A percentile compares a stretch with the other conserved stretches of the same genome.
Evolutionary conservation across 1,139 yeast genomes (phyloP).

Genomic region (Diutina scorzettiae): DNA sequence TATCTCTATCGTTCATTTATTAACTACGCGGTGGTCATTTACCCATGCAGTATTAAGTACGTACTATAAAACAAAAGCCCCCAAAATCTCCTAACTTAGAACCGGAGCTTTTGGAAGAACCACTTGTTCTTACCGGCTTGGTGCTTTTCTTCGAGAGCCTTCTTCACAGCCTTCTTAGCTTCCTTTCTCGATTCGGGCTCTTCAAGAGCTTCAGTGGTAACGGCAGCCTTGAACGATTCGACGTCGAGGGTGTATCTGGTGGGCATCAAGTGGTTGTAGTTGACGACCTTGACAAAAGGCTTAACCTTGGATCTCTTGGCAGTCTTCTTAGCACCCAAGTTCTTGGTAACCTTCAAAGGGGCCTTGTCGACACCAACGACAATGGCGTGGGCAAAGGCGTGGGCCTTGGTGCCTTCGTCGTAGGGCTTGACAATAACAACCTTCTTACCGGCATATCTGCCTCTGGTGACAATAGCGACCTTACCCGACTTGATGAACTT

Average conservation of each 20-base stretch:
- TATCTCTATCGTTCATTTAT: too few relatives aligned
- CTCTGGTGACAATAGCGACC: slow-evolving; percentile 96
- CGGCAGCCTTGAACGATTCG: slow-evolving; percentile 85
- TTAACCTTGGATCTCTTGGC: slow-evolving; percentile 95
- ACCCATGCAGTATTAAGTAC: slow-evolving; percentile 6
- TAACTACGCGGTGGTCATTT: too few relatives aligned
- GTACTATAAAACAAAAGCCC: slow-evolving; percentile 6
- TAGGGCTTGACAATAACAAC: slow-evolving; percentile 98
- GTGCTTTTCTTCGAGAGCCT: slow-evolving; percentile 99
- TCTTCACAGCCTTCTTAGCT: slow-evolving; percentile 98
- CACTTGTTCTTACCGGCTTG: slow-evolving; percentile 99
- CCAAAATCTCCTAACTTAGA: slow-evolving; percentile 37
- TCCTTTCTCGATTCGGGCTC: slow-evolving; percentile 99
- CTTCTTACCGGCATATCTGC: slow-evolving; percentile 99
- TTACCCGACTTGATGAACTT: slow-evolving; percentile 7
- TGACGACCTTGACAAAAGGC: slow-evolving; percentile 98
- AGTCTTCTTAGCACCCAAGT: slow-evolving; percentile 90
- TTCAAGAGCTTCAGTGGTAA: slow-evolving; percentile 86
- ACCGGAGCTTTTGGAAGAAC: slow-evolving; percentile 98
- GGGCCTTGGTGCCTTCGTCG: slow-evolving; percentile 98
- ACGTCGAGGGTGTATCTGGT: slow-evolving; percentile 98
- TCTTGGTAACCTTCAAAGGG: slow-evolving; percentile 95
- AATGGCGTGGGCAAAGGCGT: slow-evolving; percentile 98
- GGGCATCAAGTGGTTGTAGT: slow-evolving; percentile 99
- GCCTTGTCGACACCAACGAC: slow-evolving; percentile 99